A percentile compares a stretch with the other conserved stretches of the same genome.
Conservation (phyloP, 1,284 basidiomycete genomes). For the Rhodotorula sp. region DNA sequence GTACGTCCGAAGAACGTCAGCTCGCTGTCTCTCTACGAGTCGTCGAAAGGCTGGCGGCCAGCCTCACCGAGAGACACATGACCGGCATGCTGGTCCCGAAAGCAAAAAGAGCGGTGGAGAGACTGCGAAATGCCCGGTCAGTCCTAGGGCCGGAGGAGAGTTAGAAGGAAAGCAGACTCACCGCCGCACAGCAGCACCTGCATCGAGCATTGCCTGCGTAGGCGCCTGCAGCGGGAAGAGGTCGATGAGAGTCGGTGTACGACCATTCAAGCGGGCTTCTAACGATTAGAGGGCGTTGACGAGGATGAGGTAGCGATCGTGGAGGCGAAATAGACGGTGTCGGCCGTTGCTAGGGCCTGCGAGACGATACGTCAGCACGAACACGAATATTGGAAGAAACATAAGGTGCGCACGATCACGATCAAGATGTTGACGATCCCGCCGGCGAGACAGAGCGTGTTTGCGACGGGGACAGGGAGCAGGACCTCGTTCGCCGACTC, state of each 20-base stretch:
- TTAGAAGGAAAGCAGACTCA: not conserved
- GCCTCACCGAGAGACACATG: not conserved
- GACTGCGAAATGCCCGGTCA: not conserved
- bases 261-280: not conserved
- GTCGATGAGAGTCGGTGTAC: not conserved
- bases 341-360: not conserved
- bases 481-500: not conserved
- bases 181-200: not conserved
- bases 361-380: not conserved
- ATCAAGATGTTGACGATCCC: not conserved
- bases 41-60: no score
- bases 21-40: not conserved
- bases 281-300: not conserved
- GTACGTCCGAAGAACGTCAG: no score
- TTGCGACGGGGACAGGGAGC: not conserved
- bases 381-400: rapidly evolving
- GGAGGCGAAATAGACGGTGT: not conserved
- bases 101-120: not conserved
- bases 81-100: not conserved
- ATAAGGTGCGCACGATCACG: not conserved
- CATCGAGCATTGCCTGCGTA: not conserved
- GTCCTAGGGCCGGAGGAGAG: no score
- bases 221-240: not conserved
- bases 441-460: not conserved
- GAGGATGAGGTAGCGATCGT: not conserved